phyloP scores from a whole-genome alignment of 2,329 filamentous ascomycete species.

The Epichloe bromicola region DNA sequence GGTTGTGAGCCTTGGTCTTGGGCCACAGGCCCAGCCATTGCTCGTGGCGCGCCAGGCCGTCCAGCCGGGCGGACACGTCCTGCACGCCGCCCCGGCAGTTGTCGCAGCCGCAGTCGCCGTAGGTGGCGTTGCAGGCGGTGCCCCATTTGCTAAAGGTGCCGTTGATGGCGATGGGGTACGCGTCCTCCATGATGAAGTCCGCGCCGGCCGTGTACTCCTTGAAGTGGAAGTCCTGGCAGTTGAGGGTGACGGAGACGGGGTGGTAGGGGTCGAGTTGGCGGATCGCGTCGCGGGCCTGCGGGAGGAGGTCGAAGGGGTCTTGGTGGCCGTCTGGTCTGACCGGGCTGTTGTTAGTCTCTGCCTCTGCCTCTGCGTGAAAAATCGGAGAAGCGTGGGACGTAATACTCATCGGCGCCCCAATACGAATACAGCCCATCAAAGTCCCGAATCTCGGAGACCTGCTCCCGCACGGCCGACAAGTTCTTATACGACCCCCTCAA shows the following conservation, averaged over 20 bases:
- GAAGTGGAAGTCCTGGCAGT: slow-evolving; percentile 51
- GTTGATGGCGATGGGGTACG: slow-evolving; percentile 47
- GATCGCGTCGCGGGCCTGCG: slow-evolving; percentile 29
- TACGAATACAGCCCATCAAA: slow-evolving; percentile 29
- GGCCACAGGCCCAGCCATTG: slow-evolving; percentile 28
- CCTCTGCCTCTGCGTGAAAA: background rate
- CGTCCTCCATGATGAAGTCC: slow-evolving; percentile 47
- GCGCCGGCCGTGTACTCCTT: slow-evolving; percentile 37
- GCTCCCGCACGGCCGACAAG: slow-evolving; percentile 23
- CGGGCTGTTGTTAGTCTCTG: background rate
- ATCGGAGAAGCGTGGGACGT: background rate
- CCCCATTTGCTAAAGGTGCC: slow-evolving; percentile 39
- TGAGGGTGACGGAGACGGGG: slow-evolving; percentile 44
- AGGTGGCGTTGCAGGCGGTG: slow-evolving; percentile 43
- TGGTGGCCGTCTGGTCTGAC: slow-evolving; percentile 39
- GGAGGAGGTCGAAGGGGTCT: slow-evolving; percentile 36
- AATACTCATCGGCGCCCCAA: slow-evolving; percentile 32
- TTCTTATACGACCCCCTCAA: slow-evolving; percentile 32
- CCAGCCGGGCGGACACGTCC: slow-evolving; percentile 34
- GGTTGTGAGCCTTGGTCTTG: slow-evolving; percentile 30
- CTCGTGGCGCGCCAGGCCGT: slow-evolving; percentile 26
- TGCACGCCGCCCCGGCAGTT: slow-evolving; percentile 39
- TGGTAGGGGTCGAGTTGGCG: slow-evolving; percentile 45
- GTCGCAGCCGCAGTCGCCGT: slow-evolving; percentile 52
- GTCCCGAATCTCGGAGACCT: slow-evolving; percentile 27